Evolutionary conservation across 179 eudicot genomes (phyloP), one percentile per base, ranked within the genome.

Genomic region (Carnegiea gigantea): DNA sequence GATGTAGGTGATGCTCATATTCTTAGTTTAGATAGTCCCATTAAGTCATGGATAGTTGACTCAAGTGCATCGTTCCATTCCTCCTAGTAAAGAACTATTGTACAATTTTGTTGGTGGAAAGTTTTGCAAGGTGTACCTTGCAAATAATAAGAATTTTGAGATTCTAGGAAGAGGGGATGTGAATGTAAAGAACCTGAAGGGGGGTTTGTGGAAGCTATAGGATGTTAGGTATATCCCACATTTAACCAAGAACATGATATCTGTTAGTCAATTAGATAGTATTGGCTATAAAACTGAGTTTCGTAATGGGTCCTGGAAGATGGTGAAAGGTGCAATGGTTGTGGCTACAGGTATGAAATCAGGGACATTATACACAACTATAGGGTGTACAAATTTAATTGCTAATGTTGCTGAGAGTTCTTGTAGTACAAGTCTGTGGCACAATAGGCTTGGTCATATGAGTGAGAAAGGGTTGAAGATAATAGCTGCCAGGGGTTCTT

Each of bases 101-200:
- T 24, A 74, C 8, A 38, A 74, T n/a, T 74, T 74, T 38, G 5
- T n/a, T 20, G 38, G 21, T 7, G 8, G 54, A 40, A 36, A 74
- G 18, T 74, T 74, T 44, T 14, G 77, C 18, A 74, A 74, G 24
- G 57, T 74, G 26, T 44, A 74, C 43, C 77, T 44, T 38, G 43
- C 54, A 18, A 4, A 43, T n/a, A n/a, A 74, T 46, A 74, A 74
- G 10, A 4, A 1, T 44, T 74, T 46, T 5, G 28, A 74, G 15
- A 17, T 74, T 38, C 43, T 74, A n/a, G 49, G 77, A 8, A 74
- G 43, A 23, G 51, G 77, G 13, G 23, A 74, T 44, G 24, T 74
- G 26, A 38, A n/a, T 6, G 36, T 74, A 4, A 74, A 74, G 26
- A 44, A 26, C n/a, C 24, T 14, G 54, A 44, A 15, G 44, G 51